Percentiles rank a stretch among this genome's conserved stretches.
Evolutionary conservation across 495 filamentous ascomycete species (phyloP).

Genomic region (Wilcoxina mikolae): DNA sequence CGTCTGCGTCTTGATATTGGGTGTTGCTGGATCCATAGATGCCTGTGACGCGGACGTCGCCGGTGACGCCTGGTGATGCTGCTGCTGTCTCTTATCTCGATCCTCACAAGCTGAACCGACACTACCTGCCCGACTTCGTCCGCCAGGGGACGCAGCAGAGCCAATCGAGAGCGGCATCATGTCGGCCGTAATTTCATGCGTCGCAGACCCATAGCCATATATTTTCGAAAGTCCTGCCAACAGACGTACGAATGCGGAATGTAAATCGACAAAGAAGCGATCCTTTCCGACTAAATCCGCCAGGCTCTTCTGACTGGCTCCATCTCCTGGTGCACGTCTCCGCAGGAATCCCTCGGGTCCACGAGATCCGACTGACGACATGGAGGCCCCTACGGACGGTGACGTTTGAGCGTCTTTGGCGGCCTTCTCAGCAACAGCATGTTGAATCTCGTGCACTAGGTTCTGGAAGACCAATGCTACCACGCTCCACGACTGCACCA

Average conservation of each 20-base stretch:
- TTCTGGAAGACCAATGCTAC: slow-evolving; percentile 62
- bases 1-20: neutral
- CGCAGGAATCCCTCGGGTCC: slow-evolving; percentile 29
- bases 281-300: slow-evolving; percentile 76
- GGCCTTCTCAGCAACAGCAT: slow-evolving; percentile 46
- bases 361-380: slow-evolving; percentile 21
- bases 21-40: neutral
- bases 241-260: slow-evolving; percentile 61
- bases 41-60: neutral
- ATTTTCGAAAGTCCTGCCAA: slow-evolving; percentile 45
- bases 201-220: slow-evolving; percentile 15
- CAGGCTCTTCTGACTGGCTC: slow-evolving; percentile 46
- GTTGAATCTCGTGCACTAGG: slow-evolving; percentile 58
- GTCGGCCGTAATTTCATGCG: neutral
- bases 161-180: neutral
- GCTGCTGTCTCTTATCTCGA: neutral
- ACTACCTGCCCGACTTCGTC: slow-evolving; percentile 23
- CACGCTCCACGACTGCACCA: slow-evolving; percentile 58
- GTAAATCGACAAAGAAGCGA: slow-evolving; percentile 77
- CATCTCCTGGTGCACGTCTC: slow-evolving; percentile 25
- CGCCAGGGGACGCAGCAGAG: neutral
- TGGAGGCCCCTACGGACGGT: slow-evolving; percentile 21
- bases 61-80: neutral
- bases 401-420: slow-evolving; percentile 39
- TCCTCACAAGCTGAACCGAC: slow-evolving; percentile 8